Evolutionary conservation across 768 basidiomycete species (phyloP).

Genomic region (Trametes cingulata): DNA sequence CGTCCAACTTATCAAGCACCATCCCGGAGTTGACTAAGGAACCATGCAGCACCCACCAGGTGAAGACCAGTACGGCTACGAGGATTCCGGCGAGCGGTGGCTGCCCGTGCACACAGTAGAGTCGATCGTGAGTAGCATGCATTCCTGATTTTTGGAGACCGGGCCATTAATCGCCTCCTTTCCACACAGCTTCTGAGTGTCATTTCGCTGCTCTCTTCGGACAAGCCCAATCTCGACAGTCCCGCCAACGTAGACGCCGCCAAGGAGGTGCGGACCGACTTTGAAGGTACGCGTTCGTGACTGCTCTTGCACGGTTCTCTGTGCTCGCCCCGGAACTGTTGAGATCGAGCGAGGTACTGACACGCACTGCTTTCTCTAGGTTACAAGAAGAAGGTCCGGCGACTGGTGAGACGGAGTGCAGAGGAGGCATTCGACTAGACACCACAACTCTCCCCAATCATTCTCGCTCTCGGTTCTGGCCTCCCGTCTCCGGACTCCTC

Average conservation of each 20-base stretch:
- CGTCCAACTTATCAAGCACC: no score
- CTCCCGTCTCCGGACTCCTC: conserved; percentile 11
- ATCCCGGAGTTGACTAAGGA: conserved; percentile 1
- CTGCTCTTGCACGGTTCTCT: not conserved
- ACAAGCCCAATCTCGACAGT: conserved; percentile 88
- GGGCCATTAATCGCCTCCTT: no score
- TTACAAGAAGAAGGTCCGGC: conserved; percentile 96
- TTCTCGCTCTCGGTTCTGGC: not conserved
- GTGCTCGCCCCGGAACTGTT: not conserved
- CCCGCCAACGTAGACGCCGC: conserved; percentile 98
- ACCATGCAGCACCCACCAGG: conserved; percentile 82
- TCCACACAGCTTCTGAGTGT: conserved; percentile 82
- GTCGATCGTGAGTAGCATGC: conserved; percentile 70
- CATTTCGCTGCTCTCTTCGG: conserved; percentile 91
- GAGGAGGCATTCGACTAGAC: conserved; percentile 80
- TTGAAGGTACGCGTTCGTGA: conserved; percentile 45
- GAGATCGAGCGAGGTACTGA: not conserved
- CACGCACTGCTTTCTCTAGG: conserved; percentile 38
- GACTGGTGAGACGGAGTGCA: conserved; percentile 81
- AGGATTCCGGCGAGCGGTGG: conserved; percentile 97
- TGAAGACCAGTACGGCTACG: conserved; percentile 95
- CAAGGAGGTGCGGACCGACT: conserved; percentile 74
- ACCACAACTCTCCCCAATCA: not conserved
- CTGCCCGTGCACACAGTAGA: conserved; percentile 96
- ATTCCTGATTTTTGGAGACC: not conserved